Conservation (phyloP, 2,329 filamentous ascomycete genomes). For the Drechslerella coelobrocha region DNA sequence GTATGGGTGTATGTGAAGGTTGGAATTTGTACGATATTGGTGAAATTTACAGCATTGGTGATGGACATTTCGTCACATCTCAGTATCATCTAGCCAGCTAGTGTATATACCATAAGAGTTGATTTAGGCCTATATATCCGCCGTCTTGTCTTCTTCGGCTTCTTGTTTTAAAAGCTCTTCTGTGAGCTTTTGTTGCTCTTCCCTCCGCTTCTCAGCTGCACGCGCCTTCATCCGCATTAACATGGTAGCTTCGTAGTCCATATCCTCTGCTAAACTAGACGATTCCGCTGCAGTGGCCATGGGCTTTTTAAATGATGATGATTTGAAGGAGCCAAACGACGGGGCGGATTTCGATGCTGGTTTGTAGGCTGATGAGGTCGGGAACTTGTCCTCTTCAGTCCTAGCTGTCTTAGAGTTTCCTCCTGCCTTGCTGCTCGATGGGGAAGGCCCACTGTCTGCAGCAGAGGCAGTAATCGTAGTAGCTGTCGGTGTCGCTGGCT, state of each 20-base stretch:
- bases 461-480: neutral
- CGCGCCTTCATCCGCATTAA: constrained; percentile 54
- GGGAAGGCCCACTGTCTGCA: no score
- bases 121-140: constrained; percentile 8
- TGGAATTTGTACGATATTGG: constrained; percentile 7
- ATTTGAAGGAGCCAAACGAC: constrained; percentile 52
- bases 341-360: constrained; percentile 34
- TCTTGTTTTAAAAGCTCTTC: constrained; percentile 52
- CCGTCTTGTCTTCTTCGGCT: constrained; percentile 43
- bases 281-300: constrained; percentile 10
- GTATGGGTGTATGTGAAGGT: neutral
- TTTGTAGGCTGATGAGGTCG: constrained; percentile 26
- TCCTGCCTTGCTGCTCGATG: neutral
- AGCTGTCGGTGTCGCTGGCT: constrained; percentile 8
- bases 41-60: no score
- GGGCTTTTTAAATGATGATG: constrained; percentile 38
- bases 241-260: constrained; percentile 54
- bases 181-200: constrained; percentile 50
- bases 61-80: no score
- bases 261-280: constrained; percentile 19
- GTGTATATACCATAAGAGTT: constrained; percentile 12
- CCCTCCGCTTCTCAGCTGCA: constrained; percentile 53
- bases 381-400: constrained; percentile 35
- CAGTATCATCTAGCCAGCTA: no score
- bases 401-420: neutral